These are phyloP conservation scores for Acanthamoeba sp. DNA, from an alignment of 208 protist genomes.

Conservation along the genomic window DNA sequence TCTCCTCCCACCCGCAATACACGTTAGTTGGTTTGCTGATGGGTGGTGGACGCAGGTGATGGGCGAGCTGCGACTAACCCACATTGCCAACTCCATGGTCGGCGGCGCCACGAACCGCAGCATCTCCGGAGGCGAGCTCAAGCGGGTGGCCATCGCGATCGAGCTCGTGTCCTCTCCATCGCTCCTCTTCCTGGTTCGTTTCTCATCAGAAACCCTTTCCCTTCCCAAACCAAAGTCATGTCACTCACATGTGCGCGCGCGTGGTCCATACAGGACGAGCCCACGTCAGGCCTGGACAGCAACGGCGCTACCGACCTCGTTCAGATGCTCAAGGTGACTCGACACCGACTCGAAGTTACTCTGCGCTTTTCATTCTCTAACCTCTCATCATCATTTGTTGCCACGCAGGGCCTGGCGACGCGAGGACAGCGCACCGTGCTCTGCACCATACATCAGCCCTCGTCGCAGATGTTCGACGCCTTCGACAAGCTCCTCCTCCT, in stretches of 20 bases:
- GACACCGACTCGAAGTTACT: background rate
- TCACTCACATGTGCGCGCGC: too few relatives aligned
- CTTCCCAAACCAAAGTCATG: too few relatives aligned
- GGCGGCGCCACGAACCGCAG: background rate
- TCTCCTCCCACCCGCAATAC: too few relatives aligned
- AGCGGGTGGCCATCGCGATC: constrained; percentile 52
- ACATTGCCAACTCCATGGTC: constrained; percentile 47
- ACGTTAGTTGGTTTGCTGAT: too few relatives aligned
- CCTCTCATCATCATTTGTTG: too few relatives aligned
- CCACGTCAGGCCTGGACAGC: constrained; percentile 60
- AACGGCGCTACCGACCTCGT: background rate
- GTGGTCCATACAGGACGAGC: constrained; percentile 20
- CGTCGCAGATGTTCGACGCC: constrained; percentile 81
- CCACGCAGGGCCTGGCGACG: background rate
- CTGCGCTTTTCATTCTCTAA: background rate
- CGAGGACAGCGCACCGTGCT: constrained; percentile 9
- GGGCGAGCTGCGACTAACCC: background rate
- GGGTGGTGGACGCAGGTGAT: background rate
- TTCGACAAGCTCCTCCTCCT: constrained; percentile 90
- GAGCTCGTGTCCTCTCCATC: constrained; percentile 51
- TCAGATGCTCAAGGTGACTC: constrained; percentile 23
- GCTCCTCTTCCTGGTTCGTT: constrained; percentile 39
- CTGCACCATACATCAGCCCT: constrained; percentile 74
- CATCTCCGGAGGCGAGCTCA: constrained; percentile 56
- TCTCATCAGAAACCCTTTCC: too few relatives aligned